Evolutionary conservation across 371 early-diverging fungal genomes (phyloP).

Genomic region (Rhizopus stolonifer): DNA sequence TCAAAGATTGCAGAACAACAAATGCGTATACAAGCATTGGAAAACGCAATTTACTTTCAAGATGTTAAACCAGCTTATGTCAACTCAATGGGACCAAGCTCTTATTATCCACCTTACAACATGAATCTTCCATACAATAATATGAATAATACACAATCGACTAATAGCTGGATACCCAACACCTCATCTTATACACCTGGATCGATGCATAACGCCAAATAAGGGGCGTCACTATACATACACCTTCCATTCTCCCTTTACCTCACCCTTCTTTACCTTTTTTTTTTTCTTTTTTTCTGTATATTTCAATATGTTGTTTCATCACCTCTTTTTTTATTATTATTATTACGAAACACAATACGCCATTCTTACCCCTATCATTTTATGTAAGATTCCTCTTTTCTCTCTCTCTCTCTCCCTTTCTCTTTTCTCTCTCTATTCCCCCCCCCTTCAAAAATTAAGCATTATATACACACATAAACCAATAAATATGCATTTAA

Average conservation of each 20-base stretch:
- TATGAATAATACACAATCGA: background rate
- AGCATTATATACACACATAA: background rate
- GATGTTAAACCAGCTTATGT: slow-evolving; percentile 14
- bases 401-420: no score
- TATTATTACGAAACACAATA: no score
- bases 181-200: background rate
- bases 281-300: background rate
- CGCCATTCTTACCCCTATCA: no score
- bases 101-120: background rate
- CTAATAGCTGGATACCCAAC: background rate
- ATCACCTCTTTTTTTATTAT: no score
- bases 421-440: no score
- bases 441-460: no score
- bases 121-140: background rate
- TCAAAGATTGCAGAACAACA: slow-evolving; percentile 20
- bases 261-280: background rate
- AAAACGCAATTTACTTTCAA: slow-evolving; percentile 11
- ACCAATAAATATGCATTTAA: background rate
- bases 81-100: background rate
- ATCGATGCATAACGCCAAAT: slow-evolving; percentile 1
- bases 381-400: no score
- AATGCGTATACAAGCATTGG: slow-evolving; percentile 20
- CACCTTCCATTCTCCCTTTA: background rate
- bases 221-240: background rate
- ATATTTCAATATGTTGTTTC: background rate